Percentiles rank a stretch among this genome's conserved stretches.
Conservation (phyloP, 306 rosid species). For the Vigna unguiculata region DNA sequence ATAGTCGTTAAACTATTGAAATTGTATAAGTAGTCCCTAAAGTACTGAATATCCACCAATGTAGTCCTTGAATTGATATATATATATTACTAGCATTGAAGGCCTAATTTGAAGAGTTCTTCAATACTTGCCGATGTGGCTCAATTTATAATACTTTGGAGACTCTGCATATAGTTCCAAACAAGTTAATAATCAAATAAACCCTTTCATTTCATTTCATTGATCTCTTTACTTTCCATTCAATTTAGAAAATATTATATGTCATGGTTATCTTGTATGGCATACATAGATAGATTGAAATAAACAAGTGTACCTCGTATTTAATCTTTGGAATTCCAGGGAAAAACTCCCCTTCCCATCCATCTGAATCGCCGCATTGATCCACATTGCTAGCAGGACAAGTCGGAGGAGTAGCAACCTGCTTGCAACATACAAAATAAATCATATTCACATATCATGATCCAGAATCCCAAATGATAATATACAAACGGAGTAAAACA, state of each 20-base stretch:
- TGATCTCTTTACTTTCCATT: neutral
- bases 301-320: constrained; percentile 68
- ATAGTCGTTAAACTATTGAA: neutral
- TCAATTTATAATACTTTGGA: too few species aligned
- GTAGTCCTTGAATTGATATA: too few species aligned
- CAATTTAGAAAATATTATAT: neutral
- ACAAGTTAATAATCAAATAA: constrained; percentile 6
- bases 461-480: constrained; percentile 2
- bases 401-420: constrained; percentile 70
- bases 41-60: too few species aligned
- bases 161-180: neutral
- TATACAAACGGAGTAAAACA: neutral
- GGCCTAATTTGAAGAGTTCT: too few species aligned
- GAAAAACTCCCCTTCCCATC: constrained; percentile 89
- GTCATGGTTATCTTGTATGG: neutral
- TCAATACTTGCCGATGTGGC: too few species aligned
- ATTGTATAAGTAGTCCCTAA: too few species aligned
- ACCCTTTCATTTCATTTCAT: neutral
- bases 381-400: constrained; percentile 67
- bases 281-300: neutral
- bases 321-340: constrained; percentile 75
- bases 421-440: constrained; percentile 24
- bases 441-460: constrained; percentile 1
- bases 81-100: too few species aligned
- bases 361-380: constrained; percentile 62